phyloP scores from a whole-genome alignment of 495 filamentous ascomycete species.

The Aspergillus wentii region DNA sequence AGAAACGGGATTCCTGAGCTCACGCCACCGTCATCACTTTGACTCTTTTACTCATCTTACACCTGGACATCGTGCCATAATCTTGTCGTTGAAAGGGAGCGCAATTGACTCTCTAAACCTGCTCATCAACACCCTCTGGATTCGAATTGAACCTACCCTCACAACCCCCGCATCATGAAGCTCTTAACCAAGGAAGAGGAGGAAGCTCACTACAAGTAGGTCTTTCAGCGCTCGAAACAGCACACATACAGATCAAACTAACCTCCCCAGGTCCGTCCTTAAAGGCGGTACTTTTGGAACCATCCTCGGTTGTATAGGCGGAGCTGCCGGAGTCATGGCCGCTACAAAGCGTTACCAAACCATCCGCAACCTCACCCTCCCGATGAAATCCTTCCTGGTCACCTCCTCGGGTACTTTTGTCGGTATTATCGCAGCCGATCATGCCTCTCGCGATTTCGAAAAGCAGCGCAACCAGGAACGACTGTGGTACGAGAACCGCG shows the following conservation, averaged over 20 bases:
- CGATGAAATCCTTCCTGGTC: conserved; percentile 87
- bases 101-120: background rate
- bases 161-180: conserved; percentile 65
- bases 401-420: conserved; percentile 77
- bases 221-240: conserved; percentile 4
- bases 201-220: conserved; percentile 56
- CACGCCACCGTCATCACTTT: too few relatives aligned
- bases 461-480: conserved; percentile 57
- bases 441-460: conserved; percentile 71
- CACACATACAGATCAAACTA: conserved; percentile 16
- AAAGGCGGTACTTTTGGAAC: conserved; percentile 74
- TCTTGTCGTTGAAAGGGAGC: too few relatives aligned
- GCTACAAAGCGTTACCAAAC: conserved; percentile 61
- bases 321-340: conserved; percentile 56
- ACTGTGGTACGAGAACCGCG: conserved; percentile 59
- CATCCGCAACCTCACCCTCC: conserved; percentile 76
- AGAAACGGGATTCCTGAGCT: too few relatives aligned
- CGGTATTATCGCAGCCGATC: conserved; percentile 82
- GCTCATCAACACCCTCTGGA: conserved; percentile 4
- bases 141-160: conserved; percentile 1
- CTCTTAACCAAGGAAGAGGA: conserved; percentile 92
- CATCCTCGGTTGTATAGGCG: conserved; percentile 56
- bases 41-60: too few relatives aligned
- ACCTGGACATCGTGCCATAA: too few relatives aligned
- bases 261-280: conserved; percentile 55